Conservation (phyloP, 805 yeast species). For the Kodamaea sagamina region DNA sequence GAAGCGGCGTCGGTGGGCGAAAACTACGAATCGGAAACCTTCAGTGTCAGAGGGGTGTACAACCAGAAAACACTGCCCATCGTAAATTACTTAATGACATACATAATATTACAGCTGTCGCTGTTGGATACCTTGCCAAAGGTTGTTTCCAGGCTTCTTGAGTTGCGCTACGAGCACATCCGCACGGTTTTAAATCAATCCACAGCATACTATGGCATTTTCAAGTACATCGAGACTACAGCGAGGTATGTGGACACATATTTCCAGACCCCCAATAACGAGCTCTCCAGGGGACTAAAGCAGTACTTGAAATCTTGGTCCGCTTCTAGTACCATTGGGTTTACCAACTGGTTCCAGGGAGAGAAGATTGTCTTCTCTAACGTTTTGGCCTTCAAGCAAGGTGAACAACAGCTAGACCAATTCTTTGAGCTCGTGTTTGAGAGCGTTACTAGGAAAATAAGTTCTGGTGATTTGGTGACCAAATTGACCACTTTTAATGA, state of each 20-base stretch:
- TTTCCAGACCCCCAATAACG: conserved; percentile 21
- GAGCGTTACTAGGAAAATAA: not conserved
- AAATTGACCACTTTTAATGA: conserved; percentile 4
- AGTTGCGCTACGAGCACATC: conserved; percentile 26
- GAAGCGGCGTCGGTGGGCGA: conserved; percentile 14
- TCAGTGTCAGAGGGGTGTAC: conserved; percentile 8
- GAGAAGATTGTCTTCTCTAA: conserved; percentile 17
- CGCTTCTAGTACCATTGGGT: conserved; percentile 31
- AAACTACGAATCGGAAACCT: conserved; percentile 12
- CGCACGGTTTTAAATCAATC: conserved; percentile 11
- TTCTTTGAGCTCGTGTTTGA: conserved; percentile 3
- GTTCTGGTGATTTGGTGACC: not conserved
- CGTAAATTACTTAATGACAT: conserved; percentile 32
- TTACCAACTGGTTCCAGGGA: conserved; percentile 34
- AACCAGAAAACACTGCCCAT: conserved; percentile 12
- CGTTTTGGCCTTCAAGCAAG: not conserved
- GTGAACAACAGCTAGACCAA: not conserved
- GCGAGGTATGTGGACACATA: conserved; percentile 26
- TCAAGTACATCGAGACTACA: conserved; percentile 39
- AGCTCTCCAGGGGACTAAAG: conserved; percentile 17
- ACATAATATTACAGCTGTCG: conserved; percentile 26
- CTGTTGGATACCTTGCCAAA: conserved; percentile 15
- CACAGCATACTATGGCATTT: conserved; percentile 19
- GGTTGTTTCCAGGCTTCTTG: conserved; percentile 25
- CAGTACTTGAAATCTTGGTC: conserved; percentile 27